Evolutionary conservation across 257 asterid species (phyloP).

Genomic region (Voacanga thouarsii): DNA sequence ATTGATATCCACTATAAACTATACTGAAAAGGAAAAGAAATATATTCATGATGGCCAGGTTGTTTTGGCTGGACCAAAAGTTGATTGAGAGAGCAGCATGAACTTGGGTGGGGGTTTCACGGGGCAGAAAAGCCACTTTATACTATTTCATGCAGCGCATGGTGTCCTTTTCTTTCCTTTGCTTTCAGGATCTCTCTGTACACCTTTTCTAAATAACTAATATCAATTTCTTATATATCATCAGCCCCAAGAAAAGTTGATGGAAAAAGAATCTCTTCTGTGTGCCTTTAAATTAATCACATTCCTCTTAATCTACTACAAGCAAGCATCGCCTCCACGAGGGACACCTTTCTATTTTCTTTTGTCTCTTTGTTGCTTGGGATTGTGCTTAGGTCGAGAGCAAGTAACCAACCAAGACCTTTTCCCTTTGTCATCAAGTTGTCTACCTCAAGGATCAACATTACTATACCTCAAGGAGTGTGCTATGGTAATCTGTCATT

Average conservation of each 20-base stretch:
- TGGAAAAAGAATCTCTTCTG: background rate
- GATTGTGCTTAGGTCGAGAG: background rate
- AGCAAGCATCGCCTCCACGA: slow-evolving; percentile 5
- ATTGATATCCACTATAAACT: background rate
- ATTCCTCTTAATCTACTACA: background rate
- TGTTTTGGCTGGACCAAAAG: background rate
- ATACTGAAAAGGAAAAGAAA: background rate
- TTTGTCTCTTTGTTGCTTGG: background rate
- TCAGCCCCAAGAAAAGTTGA: background rate
- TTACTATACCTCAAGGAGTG: no score
- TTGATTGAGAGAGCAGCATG: background rate
- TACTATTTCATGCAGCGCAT: background rate
- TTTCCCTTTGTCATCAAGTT: background rate
- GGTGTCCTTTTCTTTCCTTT: background rate
- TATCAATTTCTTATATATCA: background rate
- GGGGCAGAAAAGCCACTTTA: background rate
- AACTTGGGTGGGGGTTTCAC: background rate
- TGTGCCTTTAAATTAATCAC: background rate
- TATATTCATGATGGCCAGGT: background rate
- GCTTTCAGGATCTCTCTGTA: background rate
- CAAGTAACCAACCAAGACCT: slow-evolving; percentile 16
- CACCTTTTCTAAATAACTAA: background rate
- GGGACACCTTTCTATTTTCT: background rate
- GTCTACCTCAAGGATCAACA: no score
- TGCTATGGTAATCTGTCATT: no score